These are phyloP conservation scores for Arxiozyma bovina DNA, from an alignment of 1,139 yeast species.

Conservation along the genomic window DNA sequence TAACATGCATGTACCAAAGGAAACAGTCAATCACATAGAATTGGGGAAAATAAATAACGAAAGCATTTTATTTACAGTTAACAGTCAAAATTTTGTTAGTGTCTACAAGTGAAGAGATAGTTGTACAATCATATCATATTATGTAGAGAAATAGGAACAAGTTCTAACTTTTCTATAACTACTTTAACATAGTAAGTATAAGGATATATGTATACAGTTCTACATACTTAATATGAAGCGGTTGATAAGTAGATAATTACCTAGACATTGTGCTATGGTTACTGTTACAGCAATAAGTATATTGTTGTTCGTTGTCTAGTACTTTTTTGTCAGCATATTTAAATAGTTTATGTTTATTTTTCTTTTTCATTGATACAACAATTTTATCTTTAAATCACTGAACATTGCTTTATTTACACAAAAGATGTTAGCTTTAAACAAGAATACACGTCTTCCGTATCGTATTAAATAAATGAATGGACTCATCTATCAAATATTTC, in stretches of 20 bases:
- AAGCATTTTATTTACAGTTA: conserved; percentile 16
- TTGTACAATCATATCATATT: too few relatives aligned
- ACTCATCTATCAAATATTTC: neutral
- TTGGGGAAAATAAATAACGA: conserved; percentile 5
- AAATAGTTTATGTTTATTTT: too few relatives aligned
- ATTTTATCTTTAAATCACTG: neutral
- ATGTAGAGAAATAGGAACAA: neutral
- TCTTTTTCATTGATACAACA: neutral
- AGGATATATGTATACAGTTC: neutral
- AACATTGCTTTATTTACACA: neutral
- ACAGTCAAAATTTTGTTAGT: conserved; percentile 20
- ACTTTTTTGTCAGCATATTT: too few relatives aligned
- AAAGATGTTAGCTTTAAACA: neutral
- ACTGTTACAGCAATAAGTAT: neutral
- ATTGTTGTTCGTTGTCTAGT: neutral
- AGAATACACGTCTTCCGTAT: too few relatives aligned
- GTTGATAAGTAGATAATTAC: neutral
- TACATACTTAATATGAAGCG: neutral
- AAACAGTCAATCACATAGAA: conserved; percentile 16
- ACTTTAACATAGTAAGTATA: neutral
- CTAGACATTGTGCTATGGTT: neutral
- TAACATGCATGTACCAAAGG: conserved; percentile 9
- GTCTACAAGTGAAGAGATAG: neutral
- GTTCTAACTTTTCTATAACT: neutral
- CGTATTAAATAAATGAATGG: neutral